Evolutionary conservation across 75 land plant species (phyloP).

Genomic region (Adiantum capillusveneris): DNA sequence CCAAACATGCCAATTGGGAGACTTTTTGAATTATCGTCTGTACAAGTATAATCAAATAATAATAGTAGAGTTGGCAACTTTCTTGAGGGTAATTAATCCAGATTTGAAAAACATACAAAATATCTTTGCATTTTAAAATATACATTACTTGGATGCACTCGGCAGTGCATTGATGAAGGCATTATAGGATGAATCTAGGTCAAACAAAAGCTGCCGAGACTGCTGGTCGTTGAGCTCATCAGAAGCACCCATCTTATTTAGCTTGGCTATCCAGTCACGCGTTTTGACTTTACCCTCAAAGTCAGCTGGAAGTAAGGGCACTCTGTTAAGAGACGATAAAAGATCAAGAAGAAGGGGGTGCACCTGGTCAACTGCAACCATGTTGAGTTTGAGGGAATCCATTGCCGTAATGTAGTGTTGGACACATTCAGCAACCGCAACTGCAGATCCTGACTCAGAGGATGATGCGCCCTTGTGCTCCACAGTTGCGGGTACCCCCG

Average conservation of each 20-base stretch:
- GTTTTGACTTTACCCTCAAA: constrained; percentile 78
- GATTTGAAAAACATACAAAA: too few relatives aligned
- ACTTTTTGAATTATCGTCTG: too few relatives aligned
- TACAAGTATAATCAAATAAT: too few relatives aligned
- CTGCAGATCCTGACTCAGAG: constrained; percentile 32
- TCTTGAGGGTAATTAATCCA: too few relatives aligned
- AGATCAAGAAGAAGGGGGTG: constrained; percentile 79
- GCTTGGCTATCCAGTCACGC: constrained; percentile 75
- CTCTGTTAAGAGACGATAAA: constrained; percentile 37
- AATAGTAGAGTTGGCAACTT: too few relatives aligned
- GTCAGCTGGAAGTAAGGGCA: constrained; percentile 53
- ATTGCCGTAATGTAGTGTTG: constrained; percentile 92
- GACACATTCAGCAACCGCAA: constrained; percentile 78
- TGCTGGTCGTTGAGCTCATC: constrained; percentile 92
- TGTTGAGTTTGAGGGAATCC: constrained; percentile 85
- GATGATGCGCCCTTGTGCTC: constrained; percentile 64
- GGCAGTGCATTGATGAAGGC: constrained; percentile 96
- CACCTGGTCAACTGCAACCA: constrained; percentile 94
- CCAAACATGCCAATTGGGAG: too few relatives aligned
- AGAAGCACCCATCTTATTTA: constrained; percentile 86
- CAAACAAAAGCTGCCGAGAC: constrained; percentile 83
- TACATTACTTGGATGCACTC: constrained; percentile 26
- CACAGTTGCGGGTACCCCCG: constrained; percentile 92
- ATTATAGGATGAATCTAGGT: constrained; percentile 87
- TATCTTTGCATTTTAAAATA: too few relatives aligned